Percentiles rank a stretch among this genome's conserved stretches.
Evolutionary conservation across 345 rosid species (phyloP).

Genomic region (Eucalyptus pumila): DNA sequence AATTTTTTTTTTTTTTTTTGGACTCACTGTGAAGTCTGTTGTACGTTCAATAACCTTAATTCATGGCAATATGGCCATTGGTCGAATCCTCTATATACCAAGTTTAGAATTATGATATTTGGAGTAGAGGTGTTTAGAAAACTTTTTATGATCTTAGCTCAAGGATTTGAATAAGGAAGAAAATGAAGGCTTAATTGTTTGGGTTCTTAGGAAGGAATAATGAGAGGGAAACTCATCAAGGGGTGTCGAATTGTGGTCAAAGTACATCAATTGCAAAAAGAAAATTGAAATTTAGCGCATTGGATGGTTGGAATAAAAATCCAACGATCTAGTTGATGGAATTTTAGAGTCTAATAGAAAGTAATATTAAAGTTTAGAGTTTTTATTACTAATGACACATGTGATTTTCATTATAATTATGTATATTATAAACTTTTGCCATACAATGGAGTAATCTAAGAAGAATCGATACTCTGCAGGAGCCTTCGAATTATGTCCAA

Average conservation of each 20-base stretch:
- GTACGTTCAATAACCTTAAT: too few relatives aligned
- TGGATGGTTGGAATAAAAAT: background rate
- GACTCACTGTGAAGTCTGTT: too few relatives aligned
- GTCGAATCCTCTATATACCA: too few relatives aligned
- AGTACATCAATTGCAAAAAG: background rate
- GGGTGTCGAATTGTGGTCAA: background rate
- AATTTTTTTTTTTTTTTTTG: too few relatives aligned
- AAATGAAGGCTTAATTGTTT: background rate
- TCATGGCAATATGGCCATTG: too few relatives aligned
- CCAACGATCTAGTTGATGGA: background rate
- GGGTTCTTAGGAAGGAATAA: background rate
- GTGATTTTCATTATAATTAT: background rate
- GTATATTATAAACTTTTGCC: too few relatives aligned
- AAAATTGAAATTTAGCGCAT: background rate
- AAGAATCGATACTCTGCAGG: fast-evolving
- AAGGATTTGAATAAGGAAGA: background rate
- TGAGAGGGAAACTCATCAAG: background rate
- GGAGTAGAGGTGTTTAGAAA: background rate
- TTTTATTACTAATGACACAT: background rate
- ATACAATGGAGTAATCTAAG: too few relatives aligned
- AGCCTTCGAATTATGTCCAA: fast-evolving
- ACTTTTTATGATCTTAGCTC: background rate
- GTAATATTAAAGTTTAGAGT: background rate
- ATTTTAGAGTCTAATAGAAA: too few relatives aligned
- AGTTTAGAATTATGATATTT: background rate